Evolutionary conservation across 2,329 filamentous ascomycete genomes (phyloP), one percentile per base, ranked within the genome.

Genomic region (Trichoderma polysporum): DNA sequence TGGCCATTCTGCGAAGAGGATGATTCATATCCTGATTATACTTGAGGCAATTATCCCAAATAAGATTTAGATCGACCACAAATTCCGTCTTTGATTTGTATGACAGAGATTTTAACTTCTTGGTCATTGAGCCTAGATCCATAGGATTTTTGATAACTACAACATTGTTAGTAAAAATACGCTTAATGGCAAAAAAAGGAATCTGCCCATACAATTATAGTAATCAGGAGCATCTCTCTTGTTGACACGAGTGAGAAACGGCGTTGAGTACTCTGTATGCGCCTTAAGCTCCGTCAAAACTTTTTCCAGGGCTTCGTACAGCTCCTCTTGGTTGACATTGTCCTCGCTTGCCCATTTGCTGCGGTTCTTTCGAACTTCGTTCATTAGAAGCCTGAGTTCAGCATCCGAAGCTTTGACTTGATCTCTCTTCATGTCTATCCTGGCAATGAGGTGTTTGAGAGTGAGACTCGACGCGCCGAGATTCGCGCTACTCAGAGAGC

Each of bases 301-400:
- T 81, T 98, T 98, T 78, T 99, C 95, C 15, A 95, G 85, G 12
- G 95, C 93, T 81, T 99, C 95, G 76, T 99, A 99, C 6, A 99
- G 85, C 79, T 99, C 95, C 79, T 99, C 95, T 79, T 99, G 95
- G 68, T 95, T 94, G 69, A 99, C 91, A 72, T 96, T 95, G 73
- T 99, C 95, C 78, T 98, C 95, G 77, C 91, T 98, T 3, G 95
- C 94, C 95, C 95, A 99, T 80, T 99, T 99, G 79, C 94, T 98
- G 74, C 95, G 86, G 73, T 98, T 98, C 79, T 98, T 99, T 70
- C 95, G 88, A 19, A 99, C 95, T 79, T 99, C 95, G 73, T 95
- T 97, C 86, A 99, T 97, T 67, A 99, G 82, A 58, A 91, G 92
- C 68, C 95, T 89, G 68, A 99, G 83, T 76, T 99, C 94, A 27